Percentiles rank a stretch among this genome's conserved stretches.
These are phyloP conservation scores for Aspergillus avenaceus DNA, from an alignment of 495 filamentous ascomycete species.

Conservation along the genomic window DNA sequence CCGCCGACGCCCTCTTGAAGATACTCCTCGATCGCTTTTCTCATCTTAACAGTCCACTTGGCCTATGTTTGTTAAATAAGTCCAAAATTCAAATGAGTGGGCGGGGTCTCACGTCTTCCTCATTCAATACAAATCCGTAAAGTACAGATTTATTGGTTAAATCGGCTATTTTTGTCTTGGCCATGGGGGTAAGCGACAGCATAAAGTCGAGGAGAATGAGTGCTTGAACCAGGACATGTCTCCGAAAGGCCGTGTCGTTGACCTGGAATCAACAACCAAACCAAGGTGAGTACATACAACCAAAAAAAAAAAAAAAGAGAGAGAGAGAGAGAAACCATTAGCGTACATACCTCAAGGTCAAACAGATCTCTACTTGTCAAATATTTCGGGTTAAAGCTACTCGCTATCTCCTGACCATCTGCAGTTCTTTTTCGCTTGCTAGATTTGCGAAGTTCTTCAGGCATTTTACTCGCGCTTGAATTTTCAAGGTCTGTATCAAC, in stretches of 20 bases:
- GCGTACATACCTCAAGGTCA: conserved; percentile 71
- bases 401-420: conserved; percentile 58
- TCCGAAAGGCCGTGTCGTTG: conserved; percentile 86
- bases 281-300: too few species aligned
- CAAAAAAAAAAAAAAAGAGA: too few species aligned
- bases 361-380: conserved; percentile 93
- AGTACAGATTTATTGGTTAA: conserved; percentile 82
- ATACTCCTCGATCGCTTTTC: conserved; percentile 69
- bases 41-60: conserved; percentile 74
- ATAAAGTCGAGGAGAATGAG: conserved; percentile 93
- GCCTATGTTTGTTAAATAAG: conserved; percentile 36
- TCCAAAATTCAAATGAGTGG: conserved; percentile 12
- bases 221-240: conserved; percentile 90
- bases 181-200: conserved; percentile 75
- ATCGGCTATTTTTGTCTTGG: conserved; percentile 70
- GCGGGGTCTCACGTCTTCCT: conserved; percentile 66
- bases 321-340: background rate
- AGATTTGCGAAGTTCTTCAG: conserved; percentile 57
- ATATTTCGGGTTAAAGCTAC: conserved; percentile 93
- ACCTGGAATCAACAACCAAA: conserved; percentile 47
- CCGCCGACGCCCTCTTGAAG: conserved; percentile 67
- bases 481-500: conserved; percentile 66
- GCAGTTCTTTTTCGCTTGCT: conserved; percentile 69
- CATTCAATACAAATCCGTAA: conserved; percentile 68
- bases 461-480: conserved; percentile 42